phyloP scores from a whole-genome alignment of 768 basidiomycete genomes.

The Calocera cornea region DNA sequence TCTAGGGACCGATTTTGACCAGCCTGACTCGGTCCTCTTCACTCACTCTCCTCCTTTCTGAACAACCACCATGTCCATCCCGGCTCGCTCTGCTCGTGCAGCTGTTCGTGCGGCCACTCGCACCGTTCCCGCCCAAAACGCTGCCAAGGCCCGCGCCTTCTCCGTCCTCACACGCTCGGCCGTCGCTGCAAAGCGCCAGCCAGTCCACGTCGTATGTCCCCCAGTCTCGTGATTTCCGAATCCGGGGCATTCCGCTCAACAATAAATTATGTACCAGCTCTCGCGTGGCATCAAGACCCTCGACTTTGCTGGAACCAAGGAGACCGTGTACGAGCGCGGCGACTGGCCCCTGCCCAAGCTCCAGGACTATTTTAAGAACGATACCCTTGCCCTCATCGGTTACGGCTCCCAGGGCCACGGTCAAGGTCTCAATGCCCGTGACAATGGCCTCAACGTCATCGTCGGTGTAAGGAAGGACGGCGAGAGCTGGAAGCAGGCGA shows the following conservation, averaged over 20 bases:
- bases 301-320: slow-evolving; percentile 88
- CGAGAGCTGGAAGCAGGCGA: slow-evolving; percentile 90
- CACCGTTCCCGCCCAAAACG: slow-evolving; percentile 27
- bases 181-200: slow-evolving; percentile 11
- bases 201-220: slow-evolving; percentile 6
- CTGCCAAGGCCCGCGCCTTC: slow-evolving; percentile 46
- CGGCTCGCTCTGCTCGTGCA: slow-evolving; percentile 48
- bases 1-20: not conserved
- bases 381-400: slow-evolving; percentile 96
- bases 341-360: slow-evolving; percentile 98
- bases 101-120: slow-evolving; percentile 55
- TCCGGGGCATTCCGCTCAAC: not conserved
- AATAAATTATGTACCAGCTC: slow-evolving; percentile 13
- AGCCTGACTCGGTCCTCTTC: not conserved
- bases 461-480: slow-evolving; percentile 96
- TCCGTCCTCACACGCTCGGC: slow-evolving; percentile 47
- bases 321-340: slow-evolving; percentile 84
- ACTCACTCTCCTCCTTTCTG: not conserved
- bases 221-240: slow-evolving; percentile 5
- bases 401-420: slow-evolving; percentile 99
- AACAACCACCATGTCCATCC: slow-evolving; percentile 31
- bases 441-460: slow-evolving; percentile 97
- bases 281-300: slow-evolving; percentile 86
- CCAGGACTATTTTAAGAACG: slow-evolving; percentile 99
- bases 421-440: slow-evolving; percentile 95